A percentile compares a stretch with the other conserved stretches of the same genome.
These are phyloP conservation scores for Trichoderma sp. DNA, from an alignment of 2,329 filamentous ascomycete species.

Conservation along the genomic window DNA sequence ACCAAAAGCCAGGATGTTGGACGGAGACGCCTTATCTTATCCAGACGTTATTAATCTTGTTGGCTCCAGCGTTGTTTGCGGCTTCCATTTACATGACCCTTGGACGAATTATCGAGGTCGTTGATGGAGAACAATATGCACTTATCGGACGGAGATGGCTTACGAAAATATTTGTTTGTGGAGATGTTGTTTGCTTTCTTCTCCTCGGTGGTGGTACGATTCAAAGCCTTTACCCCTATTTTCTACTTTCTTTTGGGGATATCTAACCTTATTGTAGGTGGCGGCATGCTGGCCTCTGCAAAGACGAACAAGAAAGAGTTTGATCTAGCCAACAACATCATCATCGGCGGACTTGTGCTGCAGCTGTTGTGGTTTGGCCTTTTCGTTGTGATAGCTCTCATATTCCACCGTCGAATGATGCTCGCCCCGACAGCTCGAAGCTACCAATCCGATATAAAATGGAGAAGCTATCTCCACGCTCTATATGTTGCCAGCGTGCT, in stretches of 20 bases:
- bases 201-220: background rate
- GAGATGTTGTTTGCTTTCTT: slow-evolving; percentile 1
- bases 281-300: background rate
- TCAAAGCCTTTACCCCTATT: background rate
- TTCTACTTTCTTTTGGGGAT: background rate
- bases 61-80: background rate
- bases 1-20: background rate
- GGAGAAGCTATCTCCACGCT: slow-evolving; percentile 1
- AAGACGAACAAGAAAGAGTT: background rate
- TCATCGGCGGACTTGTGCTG: background rate
- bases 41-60: background rate
- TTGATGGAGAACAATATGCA: background rate
- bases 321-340: background rate
- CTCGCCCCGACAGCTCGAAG: slow-evolving; percentile 6
- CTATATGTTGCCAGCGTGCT: slow-evolving; percentile 5
- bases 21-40: background rate
- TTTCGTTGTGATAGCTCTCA: background rate
- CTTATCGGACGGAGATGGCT: slow-evolving; percentile 1
- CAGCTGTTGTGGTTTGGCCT: background rate
- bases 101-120: background rate
- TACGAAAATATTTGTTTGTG: background rate
- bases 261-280: background rate
- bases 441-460: background rate
- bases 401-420: slow-evolving; percentile 1
- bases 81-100: slow-evolving; percentile 8